These are phyloP conservation scores for Tympanopsis confertula DNA, from an alignment of 2,329 filamentous ascomycete species.

Conservation along the genomic window DNA sequence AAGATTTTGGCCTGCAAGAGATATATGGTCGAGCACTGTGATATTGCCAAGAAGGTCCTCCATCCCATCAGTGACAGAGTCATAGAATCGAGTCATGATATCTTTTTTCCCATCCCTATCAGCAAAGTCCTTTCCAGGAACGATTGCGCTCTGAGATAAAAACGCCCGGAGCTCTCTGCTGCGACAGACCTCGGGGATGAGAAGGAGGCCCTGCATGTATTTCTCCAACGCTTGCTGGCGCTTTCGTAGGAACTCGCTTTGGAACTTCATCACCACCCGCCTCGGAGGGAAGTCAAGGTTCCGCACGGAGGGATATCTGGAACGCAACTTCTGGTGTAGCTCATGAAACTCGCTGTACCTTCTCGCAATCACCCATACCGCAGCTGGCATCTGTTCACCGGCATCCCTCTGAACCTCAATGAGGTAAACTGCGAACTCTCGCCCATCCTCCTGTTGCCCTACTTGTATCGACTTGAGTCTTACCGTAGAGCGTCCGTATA, in stretches of 20 bases:
- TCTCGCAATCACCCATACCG: slow-evolving; percentile 82
- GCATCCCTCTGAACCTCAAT: slow-evolving; percentile 84
- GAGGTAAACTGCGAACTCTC: slow-evolving; percentile 86
- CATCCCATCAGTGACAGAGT: slow-evolving; percentile 94
- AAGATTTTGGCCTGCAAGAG: slow-evolving; percentile 81
- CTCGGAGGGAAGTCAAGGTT: slow-evolving; percentile 84
- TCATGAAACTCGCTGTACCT: slow-evolving; percentile 96
- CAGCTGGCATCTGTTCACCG: slow-evolving; percentile 89
- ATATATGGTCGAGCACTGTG: slow-evolving; percentile 86
- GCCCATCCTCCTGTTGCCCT: slow-evolving; percentile 79
- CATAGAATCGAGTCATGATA: slow-evolving; percentile 89
- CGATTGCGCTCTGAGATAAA: slow-evolving; percentile 74
- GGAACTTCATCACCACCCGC: slow-evolving; percentile 88
- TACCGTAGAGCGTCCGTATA: slow-evolving; percentile 83
- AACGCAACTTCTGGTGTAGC: slow-evolving; percentile 79
- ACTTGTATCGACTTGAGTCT: slow-evolving; percentile 89
- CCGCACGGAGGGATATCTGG: slow-evolving; percentile 75
- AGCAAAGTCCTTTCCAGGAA: slow-evolving; percentile 44
- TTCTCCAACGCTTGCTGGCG: slow-evolving; percentile 71
- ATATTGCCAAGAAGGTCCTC: slow-evolving; percentile 96
- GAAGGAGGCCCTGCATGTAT: slow-evolving; percentile 71
- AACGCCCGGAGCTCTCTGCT: slow-evolving; percentile 87
- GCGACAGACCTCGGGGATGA: slow-evolving; percentile 83
- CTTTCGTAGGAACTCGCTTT: slow-evolving; percentile 93
- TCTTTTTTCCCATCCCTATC: slow-evolving; percentile 62